Base-by-base conservation (phyloP, 257 asterid genomes). In the Mentha longifolia region DNA sequence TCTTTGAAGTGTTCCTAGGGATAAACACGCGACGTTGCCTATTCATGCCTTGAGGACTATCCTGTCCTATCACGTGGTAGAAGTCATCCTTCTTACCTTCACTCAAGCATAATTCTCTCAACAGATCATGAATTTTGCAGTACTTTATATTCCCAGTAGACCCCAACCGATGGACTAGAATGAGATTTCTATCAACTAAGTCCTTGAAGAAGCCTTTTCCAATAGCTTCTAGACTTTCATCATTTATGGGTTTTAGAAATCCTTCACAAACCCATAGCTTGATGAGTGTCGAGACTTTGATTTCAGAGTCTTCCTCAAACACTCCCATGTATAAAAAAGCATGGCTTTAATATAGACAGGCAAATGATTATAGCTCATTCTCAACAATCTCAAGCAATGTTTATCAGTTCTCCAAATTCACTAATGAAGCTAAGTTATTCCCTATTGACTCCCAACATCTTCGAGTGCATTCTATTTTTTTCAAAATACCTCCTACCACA, bases 41-140 rank as follows among this genome's bases (percentile, higher is more conserved):
- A 9, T 9, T 41, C 6, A 22, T 3, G 66, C 39, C 50, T 17
- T 31, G 12, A 16, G n/a, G 31, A 12, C 8, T 15, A 20, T 41
- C 25, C 15, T 49, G 16, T 56, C 50, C 35, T 31, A 59, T 31
- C 37, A 70, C 58, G 28, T 9, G 1, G 16, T 28, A 45, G 43
- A 70, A 70, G 14, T 61, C 20, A 35, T 16, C 12, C 13, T 46
- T 70, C 39, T 9, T 7, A 13, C 50, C 60, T 70, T 59, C 68
- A 16, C 60, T 70, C 47, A 46, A 11, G 5, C 67, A 70, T 1
- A 70, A 20, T 9, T 70, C 75, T 15, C 75, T 58, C 49, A 70
- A n/a, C 1, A 57, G 59, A 57, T 70, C 74, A 45, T 43, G 67
- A 57, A 70, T 17, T 30, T 43, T 47, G 59, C 35, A 45, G 12